Conservation (phyloP, 495 filamentous ascomycete genomes). For the Annulohypoxylon bovei region DNA sequence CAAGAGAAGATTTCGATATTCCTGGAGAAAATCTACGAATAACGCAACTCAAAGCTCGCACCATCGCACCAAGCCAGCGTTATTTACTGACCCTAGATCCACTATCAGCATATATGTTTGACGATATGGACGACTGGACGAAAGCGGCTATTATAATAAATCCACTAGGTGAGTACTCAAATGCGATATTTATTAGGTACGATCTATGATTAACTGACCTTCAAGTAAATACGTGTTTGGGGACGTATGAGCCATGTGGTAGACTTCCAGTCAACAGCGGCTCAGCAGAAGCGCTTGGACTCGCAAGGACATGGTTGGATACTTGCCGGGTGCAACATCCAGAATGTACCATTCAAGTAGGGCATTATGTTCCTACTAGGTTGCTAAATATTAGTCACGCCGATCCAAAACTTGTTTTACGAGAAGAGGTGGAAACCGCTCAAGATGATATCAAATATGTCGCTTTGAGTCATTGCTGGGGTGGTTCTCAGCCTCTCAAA, state of each 20-base stretch:
- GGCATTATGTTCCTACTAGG: background rate
- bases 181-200: background rate
- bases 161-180: background rate
- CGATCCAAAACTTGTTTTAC: background rate
- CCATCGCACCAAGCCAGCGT: background rate
- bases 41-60: background rate
- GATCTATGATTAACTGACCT: no score
- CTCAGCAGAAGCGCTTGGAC: background rate
- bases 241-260: background rate
- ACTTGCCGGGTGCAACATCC: background rate
- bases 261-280: background rate
- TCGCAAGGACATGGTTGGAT: background rate
- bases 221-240: no score
- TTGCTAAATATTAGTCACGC: background rate
- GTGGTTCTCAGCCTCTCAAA: background rate
- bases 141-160: background rate
- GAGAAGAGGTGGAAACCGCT: background rate
- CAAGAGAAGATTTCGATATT: background rate
- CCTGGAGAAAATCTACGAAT: no score
- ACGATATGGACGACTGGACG: no score
- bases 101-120: no score
- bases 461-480: slow-evolving; percentile 9
- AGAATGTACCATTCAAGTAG: background rate
- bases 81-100: background rate
- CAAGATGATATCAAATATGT: background rate